phyloP scores from a whole-genome alignment of 2,329 filamentous ascomycete species.

The Lasiodiplodia sp. region DNA sequence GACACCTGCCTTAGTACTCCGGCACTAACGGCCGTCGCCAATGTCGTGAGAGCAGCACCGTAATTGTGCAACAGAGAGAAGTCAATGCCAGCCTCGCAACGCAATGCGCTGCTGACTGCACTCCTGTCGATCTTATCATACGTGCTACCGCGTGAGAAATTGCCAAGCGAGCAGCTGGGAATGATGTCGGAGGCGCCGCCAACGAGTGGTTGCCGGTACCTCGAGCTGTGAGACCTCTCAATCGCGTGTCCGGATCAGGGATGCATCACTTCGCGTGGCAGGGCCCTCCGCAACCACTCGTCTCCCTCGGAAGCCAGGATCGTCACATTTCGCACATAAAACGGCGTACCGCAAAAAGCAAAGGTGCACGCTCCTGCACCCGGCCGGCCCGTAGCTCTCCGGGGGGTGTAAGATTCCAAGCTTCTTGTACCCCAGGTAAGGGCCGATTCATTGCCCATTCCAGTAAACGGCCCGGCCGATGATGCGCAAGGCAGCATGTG shows the following conservation, averaged over 20 bases:
- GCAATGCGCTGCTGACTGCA: neutral
- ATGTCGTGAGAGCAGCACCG: no score
- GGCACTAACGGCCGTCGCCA: neutral
- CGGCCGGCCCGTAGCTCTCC: neutral
- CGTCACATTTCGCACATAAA: neutral
- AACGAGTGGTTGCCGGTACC: neutral
- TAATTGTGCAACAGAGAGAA: no score
- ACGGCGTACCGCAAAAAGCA: neutral
- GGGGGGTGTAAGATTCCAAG: slow-evolving; percentile 15
- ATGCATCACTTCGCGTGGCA: slow-evolving; percentile 4
- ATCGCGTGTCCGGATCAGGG: slow-evolving; percentile 11
- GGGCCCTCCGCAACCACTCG: neutral
- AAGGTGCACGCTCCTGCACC: neutral
- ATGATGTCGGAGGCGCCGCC: slow-evolving; percentile 17
- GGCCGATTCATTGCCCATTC: slow-evolving; percentile 25
- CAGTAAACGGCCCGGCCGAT: slow-evolving; percentile 26
- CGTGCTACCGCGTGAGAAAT: neutral
- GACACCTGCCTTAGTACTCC: neutral
- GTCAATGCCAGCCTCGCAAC: neutral
- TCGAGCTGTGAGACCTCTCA: neutral
- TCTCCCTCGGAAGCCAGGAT: neutral
- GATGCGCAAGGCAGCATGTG: slow-evolving; percentile 1
- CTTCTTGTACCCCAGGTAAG: slow-evolving; percentile 11
- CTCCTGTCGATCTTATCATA: slow-evolving; percentile 15
- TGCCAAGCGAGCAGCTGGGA: neutral